Evolutionary conservation across 345 rosid genomes (phyloP), one percentile per base, ranked within the genome.

Genomic region (Salix dunnii): DNA sequence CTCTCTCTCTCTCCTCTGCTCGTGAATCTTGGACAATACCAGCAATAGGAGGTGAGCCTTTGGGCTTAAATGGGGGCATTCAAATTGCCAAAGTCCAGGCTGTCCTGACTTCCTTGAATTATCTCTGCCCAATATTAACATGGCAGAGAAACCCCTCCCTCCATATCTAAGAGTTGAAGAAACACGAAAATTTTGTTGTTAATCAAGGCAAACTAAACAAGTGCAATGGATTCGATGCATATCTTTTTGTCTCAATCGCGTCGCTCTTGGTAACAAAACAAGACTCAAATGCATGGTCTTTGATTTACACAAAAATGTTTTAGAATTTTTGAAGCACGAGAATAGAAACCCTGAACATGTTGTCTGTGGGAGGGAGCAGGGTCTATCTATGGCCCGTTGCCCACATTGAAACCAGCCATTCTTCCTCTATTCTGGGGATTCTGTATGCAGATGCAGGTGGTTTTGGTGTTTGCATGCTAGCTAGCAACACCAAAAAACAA

Each of bases 371-470:
- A n/a, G 58, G 76, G 61, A n/a, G 43, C 27, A 48, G 66, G 67
- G 36, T 7, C 36, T 65, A 3, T 74, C 35, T 12, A 11, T 42
- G 70, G 70, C 69, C 61, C 40, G 7, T 13, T 66, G 58, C 51
- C 46, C 35, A 23, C 58, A 5, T 27, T 38, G 36, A 49, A 49
- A 66, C 70, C 4, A n/a, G 23, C 65, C 77, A 23, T 14, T 23
- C 46, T 66, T 7, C 77, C 64, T 7, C 71, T 33, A 42, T 74
- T 74, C 28, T 18, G 23, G 76, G 76, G 63, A 58, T 73, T n/a
- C 51, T 68, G 71, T 0, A 38, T 38, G 70, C 70, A 38, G 11
- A n/a, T 21, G 71, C 71, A 67, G 48, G n/a, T n/a, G 71, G 38
- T 18, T 67, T 68, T 21, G 71, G 71, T 68, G 71, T 40, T 6